phyloP scores from a whole-genome alignment of 257 asterid genomes.

The Forsythia suspensa region DNA sequence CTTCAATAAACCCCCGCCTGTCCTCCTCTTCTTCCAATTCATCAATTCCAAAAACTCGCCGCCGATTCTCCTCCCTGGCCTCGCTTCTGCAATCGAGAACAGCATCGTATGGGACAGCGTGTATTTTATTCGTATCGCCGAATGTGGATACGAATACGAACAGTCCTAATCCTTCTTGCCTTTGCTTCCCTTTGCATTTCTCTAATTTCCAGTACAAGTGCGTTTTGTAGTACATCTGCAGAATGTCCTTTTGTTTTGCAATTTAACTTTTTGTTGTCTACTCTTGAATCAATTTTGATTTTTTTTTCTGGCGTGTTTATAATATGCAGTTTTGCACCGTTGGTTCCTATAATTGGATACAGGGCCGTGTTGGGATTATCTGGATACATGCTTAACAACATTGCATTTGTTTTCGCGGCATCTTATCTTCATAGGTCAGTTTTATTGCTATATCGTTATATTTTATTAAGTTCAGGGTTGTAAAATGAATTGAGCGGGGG shows the following conservation, averaged over 20 bases:
- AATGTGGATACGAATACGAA: slow-evolving; percentile 95
- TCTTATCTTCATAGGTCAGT: slow-evolving; percentile 69
- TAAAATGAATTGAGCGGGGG: not conserved
- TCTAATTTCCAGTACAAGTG: slow-evolving; percentile 70
- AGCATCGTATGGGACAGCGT: slow-evolving; percentile 82
- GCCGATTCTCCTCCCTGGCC: no score
- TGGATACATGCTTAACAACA: slow-evolving; percentile 73
- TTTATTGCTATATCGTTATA: slow-evolving; percentile 1
- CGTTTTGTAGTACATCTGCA: not conserved
- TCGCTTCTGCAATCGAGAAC: no score
- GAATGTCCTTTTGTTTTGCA: not conserved
- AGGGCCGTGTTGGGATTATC: slow-evolving; percentile 86
- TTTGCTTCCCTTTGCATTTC: slow-evolving; percentile 74
- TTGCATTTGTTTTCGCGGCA: slow-evolving; percentile 70
- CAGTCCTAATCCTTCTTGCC: slow-evolving; percentile 92
- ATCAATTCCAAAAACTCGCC: no score
- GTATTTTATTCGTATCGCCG: slow-evolving; percentile 73
- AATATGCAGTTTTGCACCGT: slow-evolving; percentile 75
- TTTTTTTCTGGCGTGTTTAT: not conserved
- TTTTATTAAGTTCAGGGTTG: not conserved
- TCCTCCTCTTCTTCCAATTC: no score
- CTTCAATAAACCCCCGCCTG: no score
- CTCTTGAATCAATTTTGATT: slow-evolving; percentile 12
- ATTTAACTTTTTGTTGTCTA: not conserved
- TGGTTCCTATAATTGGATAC: slow-evolving; percentile 77